Base-by-base conservation (phyloP, 495 filamentous ascomycete genomes). In the Trichoderma orchidacearum region DNA sequence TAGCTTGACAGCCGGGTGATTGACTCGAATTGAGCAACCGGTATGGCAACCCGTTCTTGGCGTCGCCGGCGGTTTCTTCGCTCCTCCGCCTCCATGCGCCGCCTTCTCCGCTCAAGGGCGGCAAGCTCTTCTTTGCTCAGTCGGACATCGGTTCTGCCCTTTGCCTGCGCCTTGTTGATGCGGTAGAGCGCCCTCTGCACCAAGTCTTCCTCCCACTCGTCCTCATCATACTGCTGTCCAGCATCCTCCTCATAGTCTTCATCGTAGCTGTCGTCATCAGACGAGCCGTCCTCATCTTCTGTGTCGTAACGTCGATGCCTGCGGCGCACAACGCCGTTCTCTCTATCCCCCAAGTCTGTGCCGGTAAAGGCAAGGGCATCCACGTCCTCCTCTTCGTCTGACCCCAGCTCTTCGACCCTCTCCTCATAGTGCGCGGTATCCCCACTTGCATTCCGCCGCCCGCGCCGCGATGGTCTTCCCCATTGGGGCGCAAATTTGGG, bases 381-480 rank as follows among this genome's bases (percentile, higher is more conserved):
- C 60, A 76, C 72, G 58, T 82, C 81, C 55, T 86, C 51, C 29
- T 54, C 57, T 3, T 58, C 57, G 28, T 58, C 74, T 18, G 56
- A 84, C 28, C 82, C 80, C 63, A 90, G 63, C 69, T 90, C 89
- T 71, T 91, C 81, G 63, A 91, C 78, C 69, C 73, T 62, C 68
- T 76, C 61, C 76, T 70, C 65, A 69, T 71, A 72, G 30, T 64
- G 53, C 72, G 53, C 62, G 52, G 71, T 76, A 65, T 72, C 74
- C 72, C 73, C 75, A 68, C 30, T 38, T 76, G 66, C 72, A 68
- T 74, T 74, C 66, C 79, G 81, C 77, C 82, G 80, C 73, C 78
- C 82, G 80, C 84, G 85, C 86, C 86, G 81, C 63, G 87, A 85
- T 91, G 89, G 89, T 95, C 90, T 95, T 95, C 89, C 90, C 90